A percentile compares a stretch with the other conserved stretches of the same genome.
These are phyloP conservation scores for Sugiyamaella neomexicana DNA, from an alignment of 1,139 yeast genomes.

Conservation along the genomic window DNA sequence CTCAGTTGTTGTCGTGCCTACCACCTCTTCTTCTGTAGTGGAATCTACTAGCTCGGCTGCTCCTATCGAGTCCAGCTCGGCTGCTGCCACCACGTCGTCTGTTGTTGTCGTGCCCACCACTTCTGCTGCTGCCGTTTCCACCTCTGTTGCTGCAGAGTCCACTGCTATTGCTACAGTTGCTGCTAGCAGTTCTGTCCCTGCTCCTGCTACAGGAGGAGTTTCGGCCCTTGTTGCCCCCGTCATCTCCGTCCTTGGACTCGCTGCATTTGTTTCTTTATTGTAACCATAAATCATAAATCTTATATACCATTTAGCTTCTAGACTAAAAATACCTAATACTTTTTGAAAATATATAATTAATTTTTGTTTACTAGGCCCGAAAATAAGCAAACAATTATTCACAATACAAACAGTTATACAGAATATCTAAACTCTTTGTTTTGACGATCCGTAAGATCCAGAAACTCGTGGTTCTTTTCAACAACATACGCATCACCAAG, in stretches of 20 bases:
- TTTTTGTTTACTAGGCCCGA: no score
- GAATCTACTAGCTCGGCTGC: slow-evolving; percentile 6
- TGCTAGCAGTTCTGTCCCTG: not conserved
- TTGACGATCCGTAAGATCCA: slow-evolving; percentile 63
- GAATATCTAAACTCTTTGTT: slow-evolving; percentile 59
- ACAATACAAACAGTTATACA: slow-evolving; percentile 9
- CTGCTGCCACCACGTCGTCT: slow-evolving; percentile 15
- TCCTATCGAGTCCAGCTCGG: slow-evolving; percentile 6
- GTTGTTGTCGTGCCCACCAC: slow-evolving; percentile 8
- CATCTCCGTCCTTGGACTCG: slow-evolving; percentile 9
- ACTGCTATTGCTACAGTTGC: not conserved
- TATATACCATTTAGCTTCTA: no score
- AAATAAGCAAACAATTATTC: no score
- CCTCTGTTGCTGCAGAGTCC: not conserved
- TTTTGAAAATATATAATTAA: not conserved
- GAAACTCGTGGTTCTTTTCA: slow-evolving; percentile 47
- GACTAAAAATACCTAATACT: no score
- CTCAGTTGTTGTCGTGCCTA: not conserved
- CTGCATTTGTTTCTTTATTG: slow-evolving; percentile 13
- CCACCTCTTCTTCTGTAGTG: not conserved
- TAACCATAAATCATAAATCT: not conserved
- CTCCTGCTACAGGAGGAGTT: slow-evolving; percentile 7
- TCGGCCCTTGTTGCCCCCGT: slow-evolving; percentile 2
- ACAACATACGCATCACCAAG: slow-evolving; percentile 43
- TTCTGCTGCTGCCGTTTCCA: slow-evolving; percentile 12